These are phyloP conservation scores for Perkinsus olseni DNA, from an alignment of 169 alveolate species.

Conservation along the genomic window DNA sequence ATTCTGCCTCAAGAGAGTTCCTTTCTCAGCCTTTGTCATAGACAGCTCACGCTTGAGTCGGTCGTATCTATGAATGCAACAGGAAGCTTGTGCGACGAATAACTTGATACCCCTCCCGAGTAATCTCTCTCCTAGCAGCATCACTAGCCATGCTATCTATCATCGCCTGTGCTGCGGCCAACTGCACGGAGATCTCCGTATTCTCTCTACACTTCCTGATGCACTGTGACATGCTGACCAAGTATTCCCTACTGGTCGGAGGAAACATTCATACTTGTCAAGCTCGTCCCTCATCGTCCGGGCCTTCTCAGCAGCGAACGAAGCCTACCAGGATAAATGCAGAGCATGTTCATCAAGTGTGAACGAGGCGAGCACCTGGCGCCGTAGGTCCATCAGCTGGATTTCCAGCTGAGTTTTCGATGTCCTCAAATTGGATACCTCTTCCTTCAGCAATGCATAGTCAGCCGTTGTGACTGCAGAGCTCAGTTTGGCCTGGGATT, in stretches of 20 bases:
- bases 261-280: neutral
- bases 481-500: neutral
- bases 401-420: neutral
- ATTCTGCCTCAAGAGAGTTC: too few relatives aligned
- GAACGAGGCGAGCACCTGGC: neutral
- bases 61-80: too few relatives aligned
- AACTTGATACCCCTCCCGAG: neutral
- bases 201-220: neutral
- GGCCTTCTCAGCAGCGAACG: neutral
- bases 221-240: neutral
- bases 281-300: neutral
- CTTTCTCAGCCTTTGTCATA: too few relatives aligned
- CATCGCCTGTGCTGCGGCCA: neutral
- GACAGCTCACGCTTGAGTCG: too few relatives aligned
- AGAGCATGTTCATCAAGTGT: neutral
- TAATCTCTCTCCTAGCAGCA: neutral
- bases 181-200: neutral
- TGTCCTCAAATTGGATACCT: neutral
- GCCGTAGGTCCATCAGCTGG: neutral
- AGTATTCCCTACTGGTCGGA: too few relatives aligned
- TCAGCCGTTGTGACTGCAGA: neutral
- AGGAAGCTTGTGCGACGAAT: neutral
- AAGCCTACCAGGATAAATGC: neutral
- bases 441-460: neutral
- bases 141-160: neutral